Base-by-base conservation (phyloP, 768 basidiomycete species). In the Suillus subluteus region DNA sequence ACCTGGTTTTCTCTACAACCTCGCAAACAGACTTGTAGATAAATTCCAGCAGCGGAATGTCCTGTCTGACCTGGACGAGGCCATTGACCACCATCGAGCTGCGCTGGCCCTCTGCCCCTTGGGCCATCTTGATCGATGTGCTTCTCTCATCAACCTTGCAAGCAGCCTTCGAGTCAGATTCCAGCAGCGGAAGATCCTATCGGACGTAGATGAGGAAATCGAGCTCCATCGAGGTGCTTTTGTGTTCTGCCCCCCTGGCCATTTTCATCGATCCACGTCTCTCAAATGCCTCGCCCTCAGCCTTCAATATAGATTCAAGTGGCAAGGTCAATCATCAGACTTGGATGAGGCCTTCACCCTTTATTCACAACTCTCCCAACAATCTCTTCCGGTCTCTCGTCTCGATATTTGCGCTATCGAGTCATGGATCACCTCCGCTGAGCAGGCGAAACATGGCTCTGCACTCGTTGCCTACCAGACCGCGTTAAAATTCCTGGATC, bases 381-480 rank as follows among this genome's bases (percentile, higher is more conserved):
- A 58, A 64, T 70, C 37, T 54, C 66, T 6, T 15, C 54, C n/a
- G 65, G 71, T 1, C 55, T 68, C 13, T 69, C 69, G 41, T 69
- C 52, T 64, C 65, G 69, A 68, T 2, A 63, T 76, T 26, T 65
- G 66, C 11, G 62, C 71, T 6, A 73, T 71, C 13, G 50, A 75
- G 23, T 69, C 70, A 18, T 76, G 73, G 69, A 64, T 74, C 4
- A 61, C 54, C 35, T 67, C 70, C 11, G 70, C 68, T 6, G 74
- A 75, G 54, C 58, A 62, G 23, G 62, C 66, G 12, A 63, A 62
- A 8, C 74, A 75, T 50, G 63, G 62, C 7, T 76, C 74, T 8
- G 76, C 72, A 7, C 58, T 78, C 9, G 74, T 74, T 43, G 69
- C 73, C 6, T 78, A 78, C 61, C 69, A 69, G 21, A 70, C 65